A percentile compares a stretch with the other conserved stretches of the same genome.
These are phyloP conservation scores for Lophiotrema nucula DNA, from an alignment of 495 filamentous ascomycete genomes.

Conservation along the genomic window DNA sequence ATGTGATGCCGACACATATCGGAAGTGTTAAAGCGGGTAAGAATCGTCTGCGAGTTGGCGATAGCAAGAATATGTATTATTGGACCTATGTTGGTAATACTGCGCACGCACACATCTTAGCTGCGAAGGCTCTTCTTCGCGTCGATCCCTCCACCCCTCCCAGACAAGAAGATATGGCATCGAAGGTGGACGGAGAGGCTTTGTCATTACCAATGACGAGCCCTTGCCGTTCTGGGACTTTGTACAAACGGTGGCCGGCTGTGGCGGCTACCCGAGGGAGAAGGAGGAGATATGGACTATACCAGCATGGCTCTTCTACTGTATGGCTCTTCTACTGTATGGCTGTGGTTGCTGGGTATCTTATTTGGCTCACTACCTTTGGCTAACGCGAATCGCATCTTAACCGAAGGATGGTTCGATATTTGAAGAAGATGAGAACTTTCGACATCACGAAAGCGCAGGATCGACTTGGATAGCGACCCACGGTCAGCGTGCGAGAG, in stretches of 20 bases:
- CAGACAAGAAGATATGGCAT: conserved; percentile 61
- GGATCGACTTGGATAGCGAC: conserved; percentile 15
- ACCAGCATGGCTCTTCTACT: not conserved
- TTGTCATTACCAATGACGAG: conserved; percentile 88
- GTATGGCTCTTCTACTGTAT: not conserved
- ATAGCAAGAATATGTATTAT: conserved; percentile 83
- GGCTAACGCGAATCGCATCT: conserved; percentile 2
- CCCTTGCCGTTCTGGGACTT: conserved; percentile 93
- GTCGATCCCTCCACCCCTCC: conserved; percentile 55
- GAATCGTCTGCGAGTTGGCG: conserved; percentile 77
- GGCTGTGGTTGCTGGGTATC: conserved; percentile 12
- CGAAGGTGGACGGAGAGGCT: conserved; percentile 89
- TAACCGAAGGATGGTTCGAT: conserved; percentile 6
- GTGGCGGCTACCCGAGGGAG: not conserved
- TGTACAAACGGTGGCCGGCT: too few relatives aligned
- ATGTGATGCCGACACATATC: conserved; percentile 38
- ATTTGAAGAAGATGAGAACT: conserved; percentile 1
- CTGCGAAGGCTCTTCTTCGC: conserved; percentile 69
- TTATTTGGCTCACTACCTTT: conserved; percentile 5
- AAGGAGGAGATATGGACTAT: not conserved
- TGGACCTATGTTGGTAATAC: conserved; percentile 78
- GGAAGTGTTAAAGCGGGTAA: conserved; percentile 60
- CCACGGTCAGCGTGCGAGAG: conserved; percentile 15
- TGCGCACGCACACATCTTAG: conserved; percentile 69
- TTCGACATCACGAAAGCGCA: conserved; percentile 27